Evolutionary conservation across 108 stramenopile species (phyloP), one percentile per base, ranked within the genome.

Genomic region (Pseudonitzschia delicatissima): DNA sequence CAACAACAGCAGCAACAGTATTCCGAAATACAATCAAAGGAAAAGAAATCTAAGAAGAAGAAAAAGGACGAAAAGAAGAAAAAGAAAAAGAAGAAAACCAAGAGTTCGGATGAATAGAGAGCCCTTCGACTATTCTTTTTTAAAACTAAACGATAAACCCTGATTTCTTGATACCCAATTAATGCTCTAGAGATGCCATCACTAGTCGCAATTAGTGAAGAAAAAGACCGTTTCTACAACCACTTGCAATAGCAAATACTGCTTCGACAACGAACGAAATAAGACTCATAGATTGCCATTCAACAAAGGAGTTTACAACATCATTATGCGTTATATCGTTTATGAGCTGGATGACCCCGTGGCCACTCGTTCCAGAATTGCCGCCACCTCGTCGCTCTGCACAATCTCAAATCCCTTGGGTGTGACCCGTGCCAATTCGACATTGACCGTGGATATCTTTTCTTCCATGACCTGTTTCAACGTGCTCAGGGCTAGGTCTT

Each of bases 391-490:
- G 44, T 92, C 92, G 28, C 72, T 64, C 47, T 87, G 83, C 23
- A 89, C 91, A 69, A 90, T 76, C 40, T 93, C 81, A 81, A 94
- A 98, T 47, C 98, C 98, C 21, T 87, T 92, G 42, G 78, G 72
- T n/a, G 96, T 96, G 1, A 98, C 96, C 61, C 87, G 65, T 5
- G 96, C 97, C 69, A 98, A 71, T 73, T 98, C 98, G 18, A 98
- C 91, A 77, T 99, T 98, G 47, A 96, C 96, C 28, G 79, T 85
- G 4, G 82, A 94, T 66, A 99, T 94, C 80, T 96, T 97, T 77
- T 98, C 99, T 82, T 99, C 99, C 99, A 99, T 99, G 48, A 98
- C 98, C 80, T 97, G 95, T 77, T 97, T 97, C 68, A 99, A 80
- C 7, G 96, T 96, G 45, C 69, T 77, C 62, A 98, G 69, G 0